A percentile compares a stretch with the other conserved stretches of the same genome.
These are phyloP conservation scores for Tylopilus sp. DNA, from an alignment of 768 basidiomycete genomes.

Conservation along the genomic window DNA sequence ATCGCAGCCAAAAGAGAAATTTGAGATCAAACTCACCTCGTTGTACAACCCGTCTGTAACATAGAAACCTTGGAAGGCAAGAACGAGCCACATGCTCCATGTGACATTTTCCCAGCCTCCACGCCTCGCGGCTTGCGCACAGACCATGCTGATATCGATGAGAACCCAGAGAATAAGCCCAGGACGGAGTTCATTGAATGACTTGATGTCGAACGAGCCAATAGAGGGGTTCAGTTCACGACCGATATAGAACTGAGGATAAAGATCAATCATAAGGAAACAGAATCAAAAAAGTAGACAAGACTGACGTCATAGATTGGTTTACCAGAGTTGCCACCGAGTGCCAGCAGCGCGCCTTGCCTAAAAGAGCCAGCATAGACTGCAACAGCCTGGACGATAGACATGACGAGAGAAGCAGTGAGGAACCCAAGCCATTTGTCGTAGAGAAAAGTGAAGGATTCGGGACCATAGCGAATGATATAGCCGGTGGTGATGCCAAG, in stretches of 20 bases:
- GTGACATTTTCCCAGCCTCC: constrained; percentile 64
- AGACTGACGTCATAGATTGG: constrained; percentile 82
- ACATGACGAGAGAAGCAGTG: constrained; percentile 79
- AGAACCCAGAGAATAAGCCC: constrained; percentile 86
- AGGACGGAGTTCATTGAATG: constrained; percentile 47
- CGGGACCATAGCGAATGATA: constrained; percentile 70
- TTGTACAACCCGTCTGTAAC: constrained; percentile 85
- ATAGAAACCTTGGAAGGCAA: constrained; percentile 84
- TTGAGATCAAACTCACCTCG: constrained; percentile 54
- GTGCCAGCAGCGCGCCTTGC: constrained; percentile 68
- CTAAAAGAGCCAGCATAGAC: constrained; percentile 74
- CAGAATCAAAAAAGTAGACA: neutral
- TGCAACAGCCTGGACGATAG: constrained; percentile 65
- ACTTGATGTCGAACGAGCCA: constrained; percentile 71
- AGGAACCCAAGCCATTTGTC: constrained; percentile 89
- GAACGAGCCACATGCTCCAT: constrained; percentile 89
- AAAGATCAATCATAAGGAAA: neutral
- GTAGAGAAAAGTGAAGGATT: constrained; percentile 85
- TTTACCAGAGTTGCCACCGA: constrained; percentile 90
- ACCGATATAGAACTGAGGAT: constrained; percentile 84
- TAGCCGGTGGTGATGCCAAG: constrained; percentile 68
- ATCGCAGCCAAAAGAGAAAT: neutral
- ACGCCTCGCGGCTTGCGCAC: constrained; percentile 81
- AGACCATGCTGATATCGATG: constrained; percentile 85
- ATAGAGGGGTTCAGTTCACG: constrained; percentile 89